These are phyloP conservation scores for Phyllosticta ampelicida DNA, from an alignment of 2,329 filamentous ascomycete genomes.

Conservation along the genomic window DNA sequence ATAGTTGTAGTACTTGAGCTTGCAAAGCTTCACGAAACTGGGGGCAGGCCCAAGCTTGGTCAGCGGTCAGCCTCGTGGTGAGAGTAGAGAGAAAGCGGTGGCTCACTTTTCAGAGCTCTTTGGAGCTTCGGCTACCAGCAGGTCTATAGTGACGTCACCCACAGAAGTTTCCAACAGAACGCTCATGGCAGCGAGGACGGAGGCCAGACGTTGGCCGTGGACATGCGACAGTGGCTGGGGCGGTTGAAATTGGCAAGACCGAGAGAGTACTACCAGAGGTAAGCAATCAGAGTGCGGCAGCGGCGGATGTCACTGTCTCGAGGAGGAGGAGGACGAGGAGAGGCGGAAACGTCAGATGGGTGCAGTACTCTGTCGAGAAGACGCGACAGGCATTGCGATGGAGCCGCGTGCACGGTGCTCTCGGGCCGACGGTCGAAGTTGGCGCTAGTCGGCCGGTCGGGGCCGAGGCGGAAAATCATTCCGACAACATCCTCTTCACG, in stretches of 20 bases:
- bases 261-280: neutral
- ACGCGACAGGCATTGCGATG: too few species aligned
- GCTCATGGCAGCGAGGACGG: conserved; percentile 52
- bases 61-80: conserved; percentile 40
- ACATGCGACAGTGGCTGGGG: neutral
- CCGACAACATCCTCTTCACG: too few species aligned
- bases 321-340: neutral
- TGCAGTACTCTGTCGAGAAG: too few species aligned
- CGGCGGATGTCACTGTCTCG: neutral
- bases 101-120: conserved; percentile 93
- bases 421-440: too few species aligned
- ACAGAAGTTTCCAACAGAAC: conserved; percentile 86
- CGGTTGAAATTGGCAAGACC: neutral
- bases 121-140: conserved; percentile 79
- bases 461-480: too few species aligned
- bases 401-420: too few species aligned
- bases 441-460: too few species aligned
- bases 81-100: conserved; percentile 12
- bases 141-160: conserved; percentile 90
- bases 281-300: neutral
- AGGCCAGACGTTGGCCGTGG: neutral
- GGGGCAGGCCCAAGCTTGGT: conserved; percentile 39
- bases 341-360: neutral
- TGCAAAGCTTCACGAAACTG: conserved; percentile 97
- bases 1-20: conserved; percentile 99